phyloP scores from a whole-genome alignment of 2,329 filamentous ascomycete genomes.

The Fusarium bactridioides region DNA sequence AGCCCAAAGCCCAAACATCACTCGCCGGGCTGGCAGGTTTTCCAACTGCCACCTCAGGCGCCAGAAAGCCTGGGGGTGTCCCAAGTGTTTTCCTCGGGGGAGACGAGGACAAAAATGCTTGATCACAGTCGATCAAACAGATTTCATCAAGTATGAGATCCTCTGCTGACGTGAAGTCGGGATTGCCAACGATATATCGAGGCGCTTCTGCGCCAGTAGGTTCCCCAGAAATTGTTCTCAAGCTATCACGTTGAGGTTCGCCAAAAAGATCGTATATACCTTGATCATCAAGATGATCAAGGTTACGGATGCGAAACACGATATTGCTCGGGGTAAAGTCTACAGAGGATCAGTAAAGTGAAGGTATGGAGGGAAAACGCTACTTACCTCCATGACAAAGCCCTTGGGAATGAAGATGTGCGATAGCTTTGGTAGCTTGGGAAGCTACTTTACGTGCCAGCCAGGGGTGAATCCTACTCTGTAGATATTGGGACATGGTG shows the following conservation, averaged over 20 bases:
- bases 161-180: background rate
- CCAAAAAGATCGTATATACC: background rate
- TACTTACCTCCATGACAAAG: background rate
- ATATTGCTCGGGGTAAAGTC: background rate
- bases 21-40: background rate
- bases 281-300: background rate
- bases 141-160: background rate
- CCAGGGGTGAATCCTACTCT: background rate
- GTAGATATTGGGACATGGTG: background rate
- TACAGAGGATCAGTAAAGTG: background rate
- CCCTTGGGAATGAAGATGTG: background rate
- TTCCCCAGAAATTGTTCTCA: background rate
- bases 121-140: background rate
- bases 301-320: background rate
- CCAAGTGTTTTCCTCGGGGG: background rate
- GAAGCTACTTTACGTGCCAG: background rate
- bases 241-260: background rate
- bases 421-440: background rate
- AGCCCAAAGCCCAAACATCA: conserved; percentile 22
- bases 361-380: accelerated
- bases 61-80: background rate
- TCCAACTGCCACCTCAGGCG: background rate
- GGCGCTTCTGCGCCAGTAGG: background rate
- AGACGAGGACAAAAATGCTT: background rate
- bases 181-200: background rate